Percentiles rank a stretch among this genome's conserved stretches.
Conservation (phyloP, 129 eudicot species). For the Ambrosia trifida region DNA sequence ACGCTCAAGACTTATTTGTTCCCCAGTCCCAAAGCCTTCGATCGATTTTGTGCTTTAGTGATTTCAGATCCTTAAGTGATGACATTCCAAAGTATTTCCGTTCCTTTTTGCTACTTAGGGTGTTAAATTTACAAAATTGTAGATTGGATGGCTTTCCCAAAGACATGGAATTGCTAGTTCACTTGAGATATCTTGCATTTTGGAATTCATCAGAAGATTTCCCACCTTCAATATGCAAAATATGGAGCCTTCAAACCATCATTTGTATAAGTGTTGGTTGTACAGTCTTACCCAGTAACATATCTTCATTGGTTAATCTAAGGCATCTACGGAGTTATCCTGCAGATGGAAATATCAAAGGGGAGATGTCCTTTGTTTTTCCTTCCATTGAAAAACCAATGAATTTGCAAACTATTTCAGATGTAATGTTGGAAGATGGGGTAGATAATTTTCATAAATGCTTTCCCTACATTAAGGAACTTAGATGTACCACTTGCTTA, state of each 20-base stretch:
- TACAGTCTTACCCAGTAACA: no score
- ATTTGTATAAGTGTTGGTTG: no score
- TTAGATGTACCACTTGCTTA: not conserved
- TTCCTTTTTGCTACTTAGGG: no score
- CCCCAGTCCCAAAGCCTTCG: not conserved
- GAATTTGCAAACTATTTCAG: not conserved
- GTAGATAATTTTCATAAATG: not conserved
- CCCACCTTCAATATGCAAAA: not conserved
- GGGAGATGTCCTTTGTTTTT: not conserved
- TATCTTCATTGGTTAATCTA: constrained; percentile 14
- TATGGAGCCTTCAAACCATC: not conserved
- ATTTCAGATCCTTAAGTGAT: no score
- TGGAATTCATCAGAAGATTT: not conserved
- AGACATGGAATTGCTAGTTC: not conserved
- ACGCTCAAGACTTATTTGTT: no score
- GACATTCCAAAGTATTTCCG: no score
- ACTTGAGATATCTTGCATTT: not conserved
- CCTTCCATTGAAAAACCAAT: not conserved
- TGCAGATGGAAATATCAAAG: no score
- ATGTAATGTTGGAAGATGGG: constrained; percentile 1
- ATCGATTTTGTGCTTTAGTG: not conserved
- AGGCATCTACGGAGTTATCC: not conserved
- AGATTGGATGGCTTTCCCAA: not conserved
- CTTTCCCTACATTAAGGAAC: constrained; percentile 10
- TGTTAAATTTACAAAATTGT: not conserved